Percentiles rank a stretch among this genome's conserved stretches.
These are phyloP conservation scores for Lentinus brumalis DNA, from an alignment of 768 basidiomycete genomes.

Conservation along the genomic window DNA sequence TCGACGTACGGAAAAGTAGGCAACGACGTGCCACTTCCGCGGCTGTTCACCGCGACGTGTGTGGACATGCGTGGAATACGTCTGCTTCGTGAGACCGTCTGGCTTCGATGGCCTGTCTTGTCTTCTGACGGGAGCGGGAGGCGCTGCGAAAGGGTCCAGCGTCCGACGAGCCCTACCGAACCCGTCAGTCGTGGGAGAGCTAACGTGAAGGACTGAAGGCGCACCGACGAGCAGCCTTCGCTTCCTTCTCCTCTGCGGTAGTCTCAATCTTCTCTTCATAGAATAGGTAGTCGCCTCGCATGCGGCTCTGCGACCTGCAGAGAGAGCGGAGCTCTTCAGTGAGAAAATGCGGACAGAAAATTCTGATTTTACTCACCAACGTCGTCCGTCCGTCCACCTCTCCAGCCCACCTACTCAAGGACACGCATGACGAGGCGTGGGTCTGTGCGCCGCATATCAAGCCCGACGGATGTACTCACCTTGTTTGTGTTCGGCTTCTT, in stretches of 20 bases:
- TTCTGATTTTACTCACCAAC: slow-evolving; percentile 52
- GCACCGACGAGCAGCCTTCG: slow-evolving; percentile 77
- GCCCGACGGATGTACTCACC: slow-evolving; percentile 18
- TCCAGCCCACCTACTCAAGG: slow-evolving; percentile 47
- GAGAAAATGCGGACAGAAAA: slow-evolving; percentile 10
- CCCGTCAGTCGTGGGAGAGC: slow-evolving; percentile 14
- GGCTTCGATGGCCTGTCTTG: slow-evolving; percentile 79
- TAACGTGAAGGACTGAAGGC: slow-evolving; percentile 15
- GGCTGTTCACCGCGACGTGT: slow-evolving; percentile 57
- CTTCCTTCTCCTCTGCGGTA: slow-evolving; percentile 76
- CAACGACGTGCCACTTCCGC: slow-evolving; percentile 83
- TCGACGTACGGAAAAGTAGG: slow-evolving; percentile 68
- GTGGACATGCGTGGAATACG: slow-evolving; percentile 76
- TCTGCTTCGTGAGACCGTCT: slow-evolving; percentile 84
- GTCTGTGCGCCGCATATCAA: slow-evolving; percentile 24
- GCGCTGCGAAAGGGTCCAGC: slow-evolving; percentile 58
- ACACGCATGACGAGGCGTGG: slow-evolving; percentile 14
- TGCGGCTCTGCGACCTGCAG: slow-evolving; percentile 78
- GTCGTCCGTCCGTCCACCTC: slow-evolving; percentile 80
- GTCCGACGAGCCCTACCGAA: slow-evolving; percentile 53
- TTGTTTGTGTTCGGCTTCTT: slow-evolving; percentile 72
- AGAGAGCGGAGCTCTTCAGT: not conserved
- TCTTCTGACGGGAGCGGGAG: slow-evolving; percentile 63
- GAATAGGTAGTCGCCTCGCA: slow-evolving; percentile 81
- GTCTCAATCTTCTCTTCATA: slow-evolving; percentile 85